Percentiles rank a stretch among this genome's conserved stretches.
phyloP scores from a whole-genome alignment of 2,329 filamentous ascomycete species.

The Sclerotinia spermophila region DNA sequence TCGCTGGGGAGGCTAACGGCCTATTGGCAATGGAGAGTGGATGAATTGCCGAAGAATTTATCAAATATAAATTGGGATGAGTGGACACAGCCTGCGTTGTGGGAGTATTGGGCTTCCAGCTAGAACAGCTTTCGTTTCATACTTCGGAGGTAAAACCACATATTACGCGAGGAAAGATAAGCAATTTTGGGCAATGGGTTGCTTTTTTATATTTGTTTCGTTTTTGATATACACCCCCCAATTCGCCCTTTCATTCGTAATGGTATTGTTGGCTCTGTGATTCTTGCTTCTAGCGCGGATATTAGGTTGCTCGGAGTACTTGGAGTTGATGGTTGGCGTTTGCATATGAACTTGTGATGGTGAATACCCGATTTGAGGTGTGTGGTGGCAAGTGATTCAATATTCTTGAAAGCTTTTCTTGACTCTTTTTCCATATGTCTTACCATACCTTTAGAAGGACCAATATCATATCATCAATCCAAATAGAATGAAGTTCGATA shows the following conservation, averaged over 20 bases:
- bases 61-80: slow-evolving; percentile 22
- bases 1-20: slow-evolving; percentile 15
- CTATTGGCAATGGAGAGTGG: slow-evolving; percentile 26
- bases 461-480: neutral
- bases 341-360: neutral
- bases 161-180: slow-evolving; percentile 3
- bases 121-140: neutral
- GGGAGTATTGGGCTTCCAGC: neutral
- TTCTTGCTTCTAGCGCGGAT: neutral
- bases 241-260: neutral
- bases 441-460: neutral
- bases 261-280: neutral
- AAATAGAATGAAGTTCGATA: neutral
- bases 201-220: neutral
- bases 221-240: neutral
- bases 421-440: neutral
- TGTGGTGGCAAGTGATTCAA: neutral
- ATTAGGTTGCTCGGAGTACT: neutral
- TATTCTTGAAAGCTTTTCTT: neutral
- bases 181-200: neutral
- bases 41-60: slow-evolving; percentile 14
- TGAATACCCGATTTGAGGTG: neutral
- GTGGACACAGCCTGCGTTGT: slow-evolving; percentile 15
- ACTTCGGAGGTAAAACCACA: neutral
- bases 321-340: neutral